Evolutionary conservation across 2,329 filamentous ascomycete genomes (phyloP).

Genomic region (Capronia americana): DNA sequence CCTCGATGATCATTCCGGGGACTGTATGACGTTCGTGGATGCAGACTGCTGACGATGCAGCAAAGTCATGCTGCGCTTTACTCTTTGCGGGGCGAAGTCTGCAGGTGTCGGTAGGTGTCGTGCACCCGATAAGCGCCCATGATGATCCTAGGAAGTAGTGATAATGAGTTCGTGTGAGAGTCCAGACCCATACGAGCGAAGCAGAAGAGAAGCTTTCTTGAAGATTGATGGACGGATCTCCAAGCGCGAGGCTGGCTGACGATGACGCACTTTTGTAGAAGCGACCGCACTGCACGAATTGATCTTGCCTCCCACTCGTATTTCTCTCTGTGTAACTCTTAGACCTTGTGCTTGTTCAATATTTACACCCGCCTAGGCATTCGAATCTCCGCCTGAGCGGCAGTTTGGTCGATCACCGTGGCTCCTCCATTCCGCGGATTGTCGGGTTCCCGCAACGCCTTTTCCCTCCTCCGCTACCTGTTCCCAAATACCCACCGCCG

Average conservation of each 20-base stretch:
- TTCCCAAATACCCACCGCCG: constrained; percentile 70
- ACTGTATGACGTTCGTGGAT: background rate
- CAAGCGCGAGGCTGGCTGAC: background rate
- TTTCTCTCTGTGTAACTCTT: background rate
- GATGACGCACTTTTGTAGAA: background rate
- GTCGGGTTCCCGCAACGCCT: constrained; percentile 35
- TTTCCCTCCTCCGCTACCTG: constrained; percentile 66
- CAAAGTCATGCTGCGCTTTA: background rate
- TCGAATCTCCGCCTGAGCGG: background rate
- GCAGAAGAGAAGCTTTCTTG: background rate
- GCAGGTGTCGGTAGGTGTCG: background rate
- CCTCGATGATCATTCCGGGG: background rate
- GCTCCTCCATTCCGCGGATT: constrained; percentile 32
- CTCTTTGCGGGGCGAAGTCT: background rate
- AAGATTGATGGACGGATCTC: background rate
- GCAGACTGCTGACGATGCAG: background rate
- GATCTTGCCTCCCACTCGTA: background rate
- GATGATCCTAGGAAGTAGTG: background rate
- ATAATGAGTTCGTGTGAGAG: background rate
- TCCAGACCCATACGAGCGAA: background rate
- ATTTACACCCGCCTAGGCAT: background rate
- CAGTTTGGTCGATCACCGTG: constrained; percentile 18
- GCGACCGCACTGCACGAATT: background rate
- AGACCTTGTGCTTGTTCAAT: background rate
- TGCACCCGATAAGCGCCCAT: background rate